Evolutionary conservation across 441 rosid species (phyloP), one percentile per base, ranked within the genome.

Genomic region (Manihot esculenta): DNA sequence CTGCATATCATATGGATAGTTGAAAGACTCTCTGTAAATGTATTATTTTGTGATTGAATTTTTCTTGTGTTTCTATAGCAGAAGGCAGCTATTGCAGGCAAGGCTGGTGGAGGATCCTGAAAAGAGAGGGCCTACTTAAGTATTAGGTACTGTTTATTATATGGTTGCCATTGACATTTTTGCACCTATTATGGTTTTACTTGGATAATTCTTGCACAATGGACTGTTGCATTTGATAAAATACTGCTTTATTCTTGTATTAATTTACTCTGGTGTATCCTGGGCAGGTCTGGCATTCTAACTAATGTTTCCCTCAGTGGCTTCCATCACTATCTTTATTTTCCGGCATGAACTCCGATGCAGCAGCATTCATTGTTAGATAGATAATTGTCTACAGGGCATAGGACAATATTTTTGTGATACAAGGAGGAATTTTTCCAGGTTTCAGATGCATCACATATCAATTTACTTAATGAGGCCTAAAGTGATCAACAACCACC

Each of bases 71-170:
- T 41, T 58, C 7, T 57, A 2, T 49, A 30, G 69, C 84, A 91
- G 95, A 80, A 85, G 74, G 87, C 85, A 76, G 88, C 90, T 73
- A 82, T 88, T 62, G 82, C 89, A 2, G 93, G 88, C 53, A 83
- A 85, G 71, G 90, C 87, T 72, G 85, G 91, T 64, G 92, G 83
- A 74, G 87, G 72, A 44, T 66, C 83, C 76, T 85, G 83, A 84
- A 78, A 62, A 48, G 67, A 75, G 68, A 33, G 57, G 62, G 41
- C 44, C 59, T 54, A 58, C 49, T 72, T 74, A 67, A 72, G 71
- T 76, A 64, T 77, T 73, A 79, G 87, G 84, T 87, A 64, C 54
- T 20, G 33, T 53, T 72, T 67, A 30, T 35, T 23, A 57, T 55
- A 15, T 62, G 53, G 17, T 73, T 51, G 35, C 12, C 51, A 44